Evolutionary conservation across 768 basidiomycete species (phyloP), one percentile per base, ranked within the genome.

Genomic region (Mycena rebaudengoi): DNA sequence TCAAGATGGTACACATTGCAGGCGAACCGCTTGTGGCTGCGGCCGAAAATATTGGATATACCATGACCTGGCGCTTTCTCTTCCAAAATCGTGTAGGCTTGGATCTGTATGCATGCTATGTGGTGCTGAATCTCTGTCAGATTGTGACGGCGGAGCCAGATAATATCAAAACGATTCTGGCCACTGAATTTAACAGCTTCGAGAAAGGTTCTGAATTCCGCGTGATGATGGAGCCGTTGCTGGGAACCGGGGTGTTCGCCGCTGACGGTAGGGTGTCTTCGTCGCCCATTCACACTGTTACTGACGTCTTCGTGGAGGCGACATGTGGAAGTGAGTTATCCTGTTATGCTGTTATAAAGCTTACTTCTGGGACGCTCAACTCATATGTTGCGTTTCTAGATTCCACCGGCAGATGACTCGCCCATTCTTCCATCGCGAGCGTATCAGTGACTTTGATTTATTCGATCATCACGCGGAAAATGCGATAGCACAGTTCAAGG

Each of bases 321-420:
- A 80, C 16, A 76, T 80, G 73, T 83, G 82, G 82, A 82, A 78
- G 75, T 75, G 56, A 25, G 66, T 62, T 1, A 13, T 30, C 18
- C 11, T 37, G 16, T 56, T 32, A 20, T 14, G 16, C 25, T 45
- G 20, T 10, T 49, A 23, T 18, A 10, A 26, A 25, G 12, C 39
- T 67, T 25, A 14, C n/a, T 44, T 12, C 4, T 30, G 18, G 32
- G 13, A 16, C 29, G 28, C 14, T n/a, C n/a, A n/a, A n/a, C 32
- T 5, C 18, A 37, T 10, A 37, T 37, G 18, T 18, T 18, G 10
- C 35, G 35, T 10, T n/a, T n/a, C 18, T 53, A 76, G 74, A 57
- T 84, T 81, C 45, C 81, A 83, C 61, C 76, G 83, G 33, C 73
- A 71, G 2, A 81, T 82, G 75, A 80, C 82, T 0, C 76, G 82